Base-by-base conservation (phyloP, 352 stramenopile species). In the Globisporangium spinosum region DNA sequence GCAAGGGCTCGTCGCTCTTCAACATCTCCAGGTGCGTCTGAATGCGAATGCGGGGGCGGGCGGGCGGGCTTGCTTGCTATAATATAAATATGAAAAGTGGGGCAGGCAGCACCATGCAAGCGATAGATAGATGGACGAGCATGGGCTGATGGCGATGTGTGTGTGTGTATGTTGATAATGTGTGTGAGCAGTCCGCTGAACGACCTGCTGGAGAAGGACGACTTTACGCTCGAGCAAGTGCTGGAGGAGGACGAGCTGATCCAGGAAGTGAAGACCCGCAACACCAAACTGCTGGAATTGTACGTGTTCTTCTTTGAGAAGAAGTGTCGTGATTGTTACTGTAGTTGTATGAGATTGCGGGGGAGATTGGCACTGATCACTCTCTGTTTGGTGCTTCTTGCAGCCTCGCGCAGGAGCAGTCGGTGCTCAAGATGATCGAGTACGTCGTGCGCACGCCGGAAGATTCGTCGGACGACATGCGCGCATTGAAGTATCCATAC, bases 171-270 rank as follows among this genome's bases (percentile, higher is more conserved):
- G 20, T 54, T 40, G 27, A 22, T 58, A 17, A 53, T 34, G 22
- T 43, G 34, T 38, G 53, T 4, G 40, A 10, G 54, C 58, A 96
- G 91, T 64, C 94, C 96, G 29, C 75, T 99, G 15, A 97, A 98
- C 64, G 96, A 99, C 67, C 75, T 99, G 57, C 82, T 99, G 12
- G 96, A 98, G 72, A 93, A 89, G 47, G 90, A 95, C 10, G 76
- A 89, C 56, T 99, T 97, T 70, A 98, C 93, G 25, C 77, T 99
- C 13, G 85, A 98, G 68, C 84, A 98, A 64, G 77, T 99, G 43
- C 81, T 99, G 9, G 80, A 95, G 53, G 93, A 99, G 78, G 97
- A 99, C 78, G 97, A 99, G 70, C 80, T 99, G 20, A 87, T 99
- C 47, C 97, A 99, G 77, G 97, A 99, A 76, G 87, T 99, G 68